Conservation (phyloP, 2,329 filamentous ascomycete species). For the Magnaporthiopsis incrustans region DNA sequence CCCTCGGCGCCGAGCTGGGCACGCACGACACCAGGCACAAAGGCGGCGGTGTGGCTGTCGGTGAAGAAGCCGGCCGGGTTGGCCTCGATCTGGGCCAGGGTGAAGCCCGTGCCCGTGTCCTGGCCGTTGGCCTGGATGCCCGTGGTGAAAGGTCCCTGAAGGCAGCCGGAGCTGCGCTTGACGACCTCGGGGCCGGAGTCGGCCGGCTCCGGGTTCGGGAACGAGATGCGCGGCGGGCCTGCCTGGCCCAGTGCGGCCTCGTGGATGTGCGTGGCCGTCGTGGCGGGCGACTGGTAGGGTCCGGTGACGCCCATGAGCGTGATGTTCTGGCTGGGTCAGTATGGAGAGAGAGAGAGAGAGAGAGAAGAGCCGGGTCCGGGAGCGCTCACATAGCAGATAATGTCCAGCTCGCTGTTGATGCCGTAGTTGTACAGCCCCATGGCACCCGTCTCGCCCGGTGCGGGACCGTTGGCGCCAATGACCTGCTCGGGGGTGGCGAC, state of each 20-base stretch:
- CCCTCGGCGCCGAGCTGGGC: conserved; percentile 27
- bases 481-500: conserved; percentile 38
- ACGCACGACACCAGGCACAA: conserved; percentile 35
- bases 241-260: conserved; percentile 31
- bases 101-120: conserved; percentile 37
- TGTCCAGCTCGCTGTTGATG: conserved; percentile 31
- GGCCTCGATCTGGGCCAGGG: conserved; percentile 35
- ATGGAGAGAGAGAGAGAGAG: no score
- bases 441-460: conserved; percentile 28
- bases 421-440: conserved; percentile 39
- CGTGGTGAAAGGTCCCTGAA: conserved; percentile 33
- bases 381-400: conserved; percentile 20
- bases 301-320: conserved; percentile 36
- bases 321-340: conserved; percentile 29
- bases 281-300: conserved; percentile 34
- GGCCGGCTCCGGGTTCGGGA: conserved; percentile 33
- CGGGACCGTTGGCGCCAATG: conserved; percentile 26
- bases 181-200: conserved; percentile 20
- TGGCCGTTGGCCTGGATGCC: conserved; percentile 30
- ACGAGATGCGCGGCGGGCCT: conserved; percentile 37
- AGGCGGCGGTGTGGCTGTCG: conserved; percentile 35
- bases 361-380: neutral
- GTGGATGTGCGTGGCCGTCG: conserved; percentile 43
- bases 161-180: conserved; percentile 16
- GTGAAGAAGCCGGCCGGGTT: conserved; percentile 40